Conservation (phyloP, 768 basidiomycete species). For the Serendipita indica region DNA sequence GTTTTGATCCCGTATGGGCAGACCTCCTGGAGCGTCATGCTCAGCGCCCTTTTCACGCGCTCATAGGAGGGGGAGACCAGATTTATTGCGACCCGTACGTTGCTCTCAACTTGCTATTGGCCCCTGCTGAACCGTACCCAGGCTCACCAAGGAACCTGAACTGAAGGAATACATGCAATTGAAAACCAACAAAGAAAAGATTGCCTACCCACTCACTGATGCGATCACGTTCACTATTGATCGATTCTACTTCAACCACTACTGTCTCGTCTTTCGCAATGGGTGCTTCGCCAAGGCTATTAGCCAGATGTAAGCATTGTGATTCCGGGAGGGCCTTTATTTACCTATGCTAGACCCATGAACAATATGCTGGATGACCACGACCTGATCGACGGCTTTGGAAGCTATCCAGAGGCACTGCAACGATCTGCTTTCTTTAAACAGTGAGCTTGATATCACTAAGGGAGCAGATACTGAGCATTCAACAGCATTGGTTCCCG, state of each 20-base stretch:
- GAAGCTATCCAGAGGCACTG: constrained; percentile 74
- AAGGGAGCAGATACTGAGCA: not conserved
- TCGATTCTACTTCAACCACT: constrained; percentile 81
- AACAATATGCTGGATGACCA: constrained; percentile 46
- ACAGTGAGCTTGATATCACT: constrained; percentile 15
- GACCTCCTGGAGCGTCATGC: constrained; percentile 78
- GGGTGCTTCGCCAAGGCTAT: constrained; percentile 88
- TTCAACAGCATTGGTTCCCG: constrained; percentile 44
- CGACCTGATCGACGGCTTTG: constrained; percentile 59
- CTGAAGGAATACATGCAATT: constrained; percentile 70
- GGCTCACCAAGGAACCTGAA: constrained; percentile 75
- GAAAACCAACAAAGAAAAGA: constrained; percentile 44
- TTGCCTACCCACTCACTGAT: constrained; percentile 41
- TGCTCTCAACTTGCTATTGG: not conserved
- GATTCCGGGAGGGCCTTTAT: not conserved
- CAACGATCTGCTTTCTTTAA: constrained; percentile 59
- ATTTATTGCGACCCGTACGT: constrained; percentile 73
- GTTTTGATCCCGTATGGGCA: constrained; percentile 86
- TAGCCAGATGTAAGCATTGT: constrained; percentile 58
- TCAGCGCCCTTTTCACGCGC: constrained; percentile 68
- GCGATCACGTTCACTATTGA: constrained; percentile 69
- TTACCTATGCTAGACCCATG: constrained; percentile 46
- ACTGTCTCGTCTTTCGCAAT: constrained; percentile 70
- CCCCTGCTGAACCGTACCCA: no score
- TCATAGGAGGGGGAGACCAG: constrained; percentile 94